Conservation (phyloP, 2,329 filamentous ascomycete species). For the Sarocladiaceae sp. region DNA sequence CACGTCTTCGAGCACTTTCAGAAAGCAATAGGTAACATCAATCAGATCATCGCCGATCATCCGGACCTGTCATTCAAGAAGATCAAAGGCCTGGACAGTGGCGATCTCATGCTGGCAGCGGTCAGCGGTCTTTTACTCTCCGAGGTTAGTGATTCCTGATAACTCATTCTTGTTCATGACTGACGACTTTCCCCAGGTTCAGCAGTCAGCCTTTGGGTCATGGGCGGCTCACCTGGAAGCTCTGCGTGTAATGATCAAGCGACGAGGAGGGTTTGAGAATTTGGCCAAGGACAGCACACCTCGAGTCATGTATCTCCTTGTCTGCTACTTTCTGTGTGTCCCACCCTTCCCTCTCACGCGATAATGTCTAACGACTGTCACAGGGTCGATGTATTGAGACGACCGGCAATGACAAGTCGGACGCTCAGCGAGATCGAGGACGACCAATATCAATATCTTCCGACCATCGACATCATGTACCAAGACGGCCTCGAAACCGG, state of each 20-base stretch:
- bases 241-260: not conserved
- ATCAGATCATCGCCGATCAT: not conserved
- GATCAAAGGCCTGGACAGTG: not conserved
- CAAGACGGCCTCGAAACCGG: constrained; percentile 6
- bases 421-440: not conserved
- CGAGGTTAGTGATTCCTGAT: not conserved
- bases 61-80: constrained; percentile 2
- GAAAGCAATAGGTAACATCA: not conserved
- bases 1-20: constrained; percentile 4
- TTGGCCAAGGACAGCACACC: not conserved
- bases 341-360: too few relatives aligned
- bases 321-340: not conserved
- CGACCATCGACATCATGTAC: not conserved
- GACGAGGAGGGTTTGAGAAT: not conserved
- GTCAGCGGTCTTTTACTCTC: constrained; percentile 1
- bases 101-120: constrained; percentile 1
- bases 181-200: not conserved
- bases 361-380: too few relatives aligned
- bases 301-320: not conserved
- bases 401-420: not conserved
- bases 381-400: not conserved
- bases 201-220: not conserved
- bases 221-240: constrained; percentile 1
- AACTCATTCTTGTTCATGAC: not conserved
- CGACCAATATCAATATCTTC: not conserved